Base-by-base conservation (phyloP, 2,329 filamentous ascomycete species). In the Amphichorda felina region DNA sequence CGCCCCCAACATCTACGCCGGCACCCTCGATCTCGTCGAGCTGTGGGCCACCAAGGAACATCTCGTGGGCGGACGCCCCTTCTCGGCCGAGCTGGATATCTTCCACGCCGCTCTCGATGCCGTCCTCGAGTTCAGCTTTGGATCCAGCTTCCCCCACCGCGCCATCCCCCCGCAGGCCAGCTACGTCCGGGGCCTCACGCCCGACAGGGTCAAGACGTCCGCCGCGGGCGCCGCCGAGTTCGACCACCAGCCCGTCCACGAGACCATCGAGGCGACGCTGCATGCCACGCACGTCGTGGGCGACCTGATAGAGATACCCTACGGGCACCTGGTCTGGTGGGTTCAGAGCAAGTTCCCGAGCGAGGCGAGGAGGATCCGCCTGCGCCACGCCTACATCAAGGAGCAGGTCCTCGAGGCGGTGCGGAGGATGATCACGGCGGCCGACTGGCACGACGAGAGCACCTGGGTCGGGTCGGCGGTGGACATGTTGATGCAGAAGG, bases 41-140 rank as follows among this genome's bases (percentile, higher is more conserved):
- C 25, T 63, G 8, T 63, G 58, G 59, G 36, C 45, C 13, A 27
- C 46, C 28, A 63, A 63, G 40, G 45, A 41, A 8, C 33, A 41
- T 0, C n/a, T 53, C 2, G 53, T 55, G 8, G 27, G 49, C 5
- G 56, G 54, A 1, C 26, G 25, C 13, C 40, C 44, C 8, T 47
- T 46, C 25, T 24, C 30, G 8, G 54, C 51, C 3, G 46, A 52
- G 35, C 14, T 49, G n/a, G 49, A 52, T 29, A 52, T 61, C n/a
- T 51, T 45, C 11, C 47, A 53, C 26, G 43, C 42, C n/a, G 48
- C 54, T 1, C 38, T 60, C 9, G 57, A 60, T 35, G 41, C 46
- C 14, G 50, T 58, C 11, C 43, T 51, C 8, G 48, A 45, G 4
- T 51, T 50, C 9, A 44, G 43, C n/a, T 59, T 60, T 31, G 54